A percentile compares a stretch with the other conserved stretches of the same genome.
phyloP scores from a whole-genome alignment of 306 rosid species.

The Ziziphus jujuba region DNA sequence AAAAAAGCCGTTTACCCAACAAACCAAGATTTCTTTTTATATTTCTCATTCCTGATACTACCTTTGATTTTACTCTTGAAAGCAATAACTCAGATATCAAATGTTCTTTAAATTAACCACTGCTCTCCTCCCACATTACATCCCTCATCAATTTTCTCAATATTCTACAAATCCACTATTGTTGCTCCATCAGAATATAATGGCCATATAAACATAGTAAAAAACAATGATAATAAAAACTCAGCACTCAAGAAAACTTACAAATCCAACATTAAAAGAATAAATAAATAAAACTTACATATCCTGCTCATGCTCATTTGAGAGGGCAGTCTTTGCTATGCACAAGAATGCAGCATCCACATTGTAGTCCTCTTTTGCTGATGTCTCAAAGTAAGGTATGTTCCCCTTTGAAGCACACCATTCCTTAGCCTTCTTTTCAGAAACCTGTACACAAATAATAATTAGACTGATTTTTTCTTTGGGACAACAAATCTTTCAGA shows the following conservation, averaged over 20 bases:
- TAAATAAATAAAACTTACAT: conserved; percentile 35
- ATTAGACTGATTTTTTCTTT: conserved; percentile 26
- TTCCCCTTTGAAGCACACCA: conserved; percentile 90
- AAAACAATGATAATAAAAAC: neutral
- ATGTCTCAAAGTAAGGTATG: conserved; percentile 85
- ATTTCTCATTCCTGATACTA: too few relatives aligned
- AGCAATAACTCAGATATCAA: too few relatives aligned
- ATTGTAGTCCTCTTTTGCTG: conserved; percentile 91
- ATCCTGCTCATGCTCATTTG: conserved; percentile 76
- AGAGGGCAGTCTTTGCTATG: conserved; percentile 81
- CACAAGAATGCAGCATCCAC: conserved; percentile 83
- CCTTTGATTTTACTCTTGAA: too few relatives aligned
- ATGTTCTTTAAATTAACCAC: too few relatives aligned
- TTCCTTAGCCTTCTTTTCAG: conserved; percentile 92
- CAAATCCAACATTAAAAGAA: conserved; percentile 43
- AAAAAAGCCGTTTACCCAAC: too few relatives aligned
- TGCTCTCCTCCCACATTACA: too few relatives aligned
- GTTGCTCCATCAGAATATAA: neutral
- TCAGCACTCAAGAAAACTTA: conserved; percentile 39
- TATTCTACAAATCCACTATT: neutral
- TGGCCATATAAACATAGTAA: neutral
- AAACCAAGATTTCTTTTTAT: too few relatives aligned
- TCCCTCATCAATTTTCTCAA: neutral
- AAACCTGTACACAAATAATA: conserved; percentile 52
- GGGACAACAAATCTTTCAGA: conserved; percentile 2